Base-by-base conservation (phyloP, 2,329 filamentous ascomycete genomes). In the Colletotrichum sp. region DNA sequence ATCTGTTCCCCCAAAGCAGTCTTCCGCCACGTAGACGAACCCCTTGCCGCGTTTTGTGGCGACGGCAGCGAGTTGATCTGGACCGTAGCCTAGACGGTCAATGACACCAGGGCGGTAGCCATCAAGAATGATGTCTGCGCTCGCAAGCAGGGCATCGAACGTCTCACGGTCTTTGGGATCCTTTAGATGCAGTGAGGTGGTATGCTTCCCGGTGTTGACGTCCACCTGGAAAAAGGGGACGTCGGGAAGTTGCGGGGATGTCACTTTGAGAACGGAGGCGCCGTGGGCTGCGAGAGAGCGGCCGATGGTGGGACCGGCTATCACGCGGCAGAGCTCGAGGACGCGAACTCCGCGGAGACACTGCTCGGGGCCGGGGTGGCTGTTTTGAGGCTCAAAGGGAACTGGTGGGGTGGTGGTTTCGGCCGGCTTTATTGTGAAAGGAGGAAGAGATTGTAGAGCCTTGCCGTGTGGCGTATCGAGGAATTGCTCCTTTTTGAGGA, bases 221-320 rank as follows among this genome's bases (percentile, higher is more conserved):
- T 93, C 92, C 8, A 93, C 87, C 79, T 93, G 91, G 81, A 92
- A 93, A 83, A 92, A 91, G 0, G 91, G 91, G 4, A 93, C 90
- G 77, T 93, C 92, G 2, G 89, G 88, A 34, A 94, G 86, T 59
- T 89, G 85, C 2, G 90, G 88, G 7, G 90, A 90, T 5, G 92
- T 94, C 66, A 94, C 86, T 78, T 93, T 92, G 78, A 94, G 87
- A 2, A 94, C 92, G 71, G 91, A 89, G 28, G 93, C 93, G n/a
- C 93, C 93, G 80, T 94, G 91, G 72, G 93, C 92, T 39, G 92
- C 92, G 3, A 94, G 87, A 2, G 90, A 90, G 34, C 91, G 89
- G n/a, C 90, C 90, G 78, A 94, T 92, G 5, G 91, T 90, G 30
- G 92, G 92, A 0, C 92, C 92, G 27, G 92, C 93, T 78, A 94